A percentile compares a stretch with the other conserved stretches of the same genome.
Evolutionary conservation across 73 alveolate species (phyloP).

Genomic region (Uronychia setigera): DNA sequence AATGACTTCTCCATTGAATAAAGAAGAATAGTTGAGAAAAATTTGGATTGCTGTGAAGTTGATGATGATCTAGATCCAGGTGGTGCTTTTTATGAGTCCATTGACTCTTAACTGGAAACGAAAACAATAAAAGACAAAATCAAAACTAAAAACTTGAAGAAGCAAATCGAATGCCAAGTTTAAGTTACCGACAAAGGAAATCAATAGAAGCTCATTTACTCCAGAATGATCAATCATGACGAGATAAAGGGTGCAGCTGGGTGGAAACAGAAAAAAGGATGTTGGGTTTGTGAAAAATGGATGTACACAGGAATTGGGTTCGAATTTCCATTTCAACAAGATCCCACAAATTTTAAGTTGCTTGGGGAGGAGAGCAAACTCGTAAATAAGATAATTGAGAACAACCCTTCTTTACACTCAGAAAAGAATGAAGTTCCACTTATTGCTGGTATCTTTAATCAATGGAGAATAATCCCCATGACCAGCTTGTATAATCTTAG

Average conservation of each 20-base stretch:
- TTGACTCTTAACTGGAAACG: not conserved
- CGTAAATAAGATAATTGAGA: too few relatives aligned
- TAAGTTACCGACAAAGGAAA: not conserved
- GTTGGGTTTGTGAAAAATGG: conserved; percentile 29
- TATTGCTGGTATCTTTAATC: conserved; percentile 12
- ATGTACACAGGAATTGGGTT: not conserved
- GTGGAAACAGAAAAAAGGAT: not conserved
- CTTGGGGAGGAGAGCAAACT: too few relatives aligned
- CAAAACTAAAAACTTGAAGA: not conserved
- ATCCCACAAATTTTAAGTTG: too few relatives aligned
- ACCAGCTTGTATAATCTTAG: not conserved
- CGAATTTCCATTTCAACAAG: too few relatives aligned
- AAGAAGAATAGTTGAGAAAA: not conserved
- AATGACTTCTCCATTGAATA: not conserved
- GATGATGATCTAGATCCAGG: not conserved
- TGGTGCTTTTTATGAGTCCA: not conserved
- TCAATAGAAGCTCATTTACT: not conserved
- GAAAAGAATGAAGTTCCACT: not conserved
- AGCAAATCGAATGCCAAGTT: not conserved
- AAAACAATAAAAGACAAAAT: not conserved
- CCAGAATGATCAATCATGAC: not conserved
- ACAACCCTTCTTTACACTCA: too few relatives aligned
- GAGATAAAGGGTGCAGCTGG: not conserved
- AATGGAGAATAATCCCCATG: conserved; percentile 3
- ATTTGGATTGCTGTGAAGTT: not conserved